Base-by-base conservation (phyloP, 163 green algal genomes). In the Scenedesmus sp. region DNA sequence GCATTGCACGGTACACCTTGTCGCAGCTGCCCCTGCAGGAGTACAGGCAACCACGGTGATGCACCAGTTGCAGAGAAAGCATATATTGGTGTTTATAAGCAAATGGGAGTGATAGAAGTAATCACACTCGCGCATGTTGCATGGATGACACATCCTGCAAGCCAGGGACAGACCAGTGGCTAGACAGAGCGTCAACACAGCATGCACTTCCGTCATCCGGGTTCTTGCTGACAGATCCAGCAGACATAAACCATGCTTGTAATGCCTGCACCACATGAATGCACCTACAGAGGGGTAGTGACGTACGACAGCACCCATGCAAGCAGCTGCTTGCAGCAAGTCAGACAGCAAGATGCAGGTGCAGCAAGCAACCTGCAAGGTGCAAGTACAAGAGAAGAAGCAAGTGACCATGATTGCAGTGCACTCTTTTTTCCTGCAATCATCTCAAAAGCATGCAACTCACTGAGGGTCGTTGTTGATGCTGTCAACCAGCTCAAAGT, bases 401-500 rank as follows among this genome's bases (percentile, higher is more conserved):
- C 66, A 64, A 10, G 59, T 46, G 34, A 46, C 59, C 9, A 64
- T 64, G 1, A 8, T 64, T 15, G 9, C 8, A 10, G 2, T 15
- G 8, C 64, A 73, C n/a, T 20, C 5, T 20, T n/a, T 18, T 34
- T 34, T 26, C 16, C 66, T 76, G 66, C 18, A 64, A 54, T 12
- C 6, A 86, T 60, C 0, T 1, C 1, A 59, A 15, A 20, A 23
- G 34, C 4, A 7, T 54, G 26, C n/a, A 87, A 82, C 88, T 84
- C 9, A 93, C 79, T 56, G 54, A 12, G 91, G 90, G 16, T 95
- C 73, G n/a, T 66, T 84, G 91, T 96, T 97, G 52, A 97, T 84
- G 1, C 84, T 88, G 83, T 97, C 95, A 3, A 95, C 91, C 1
- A 96, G 85, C 57, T 93, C 92, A 56, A 97, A 88, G 88, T 96